Percentiles rank a stretch among this genome's conserved stretches.
Conservation (phyloP, 1,139 yeast genomes). For the Neolecta irregularis region DNA sequence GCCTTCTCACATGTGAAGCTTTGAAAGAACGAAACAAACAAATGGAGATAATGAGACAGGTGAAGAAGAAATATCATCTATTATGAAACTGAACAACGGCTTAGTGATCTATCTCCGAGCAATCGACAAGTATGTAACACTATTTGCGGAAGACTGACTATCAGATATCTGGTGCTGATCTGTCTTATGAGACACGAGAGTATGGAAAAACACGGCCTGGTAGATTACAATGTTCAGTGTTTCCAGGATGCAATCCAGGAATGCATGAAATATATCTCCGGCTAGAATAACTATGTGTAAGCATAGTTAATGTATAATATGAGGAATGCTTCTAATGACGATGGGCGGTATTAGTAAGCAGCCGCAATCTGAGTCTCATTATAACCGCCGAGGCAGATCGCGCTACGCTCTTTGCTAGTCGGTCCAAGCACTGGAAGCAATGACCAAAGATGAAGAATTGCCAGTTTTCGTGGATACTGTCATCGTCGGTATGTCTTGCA, state of each 20-base stretch:
- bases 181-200: slow-evolving; percentile 58
- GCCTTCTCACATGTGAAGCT: not conserved
- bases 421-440: too few species aligned
- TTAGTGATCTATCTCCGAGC: slow-evolving; percentile 67
- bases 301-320: too few species aligned
- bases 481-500: too few species aligned
- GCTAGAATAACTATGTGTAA: slow-evolving; percentile 7
- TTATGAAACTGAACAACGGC: slow-evolving; percentile 48
- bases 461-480: too few species aligned
- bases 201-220: slow-evolving; percentile 41
- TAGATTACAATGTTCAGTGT: slow-evolving; percentile 77
- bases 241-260: slow-evolving; percentile 66
- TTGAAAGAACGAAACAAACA: slow-evolving; percentile 2
- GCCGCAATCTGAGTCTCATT: too few species aligned
- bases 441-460: too few species aligned
- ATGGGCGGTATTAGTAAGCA: too few species aligned
- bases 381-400: too few species aligned
- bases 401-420: too few species aligned
- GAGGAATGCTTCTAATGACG: too few species aligned
- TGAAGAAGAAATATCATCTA: slow-evolving; percentile 17
- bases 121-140: slow-evolving; percentile 58
- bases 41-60: slow-evolving; percentile 2
- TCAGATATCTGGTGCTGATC: slow-evolving; percentile 48
- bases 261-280: slow-evolving; percentile 1
- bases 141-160: not conserved